Base-by-base conservation (phyloP, 441 rosid genomes). In the Brassica balearica region DNA sequence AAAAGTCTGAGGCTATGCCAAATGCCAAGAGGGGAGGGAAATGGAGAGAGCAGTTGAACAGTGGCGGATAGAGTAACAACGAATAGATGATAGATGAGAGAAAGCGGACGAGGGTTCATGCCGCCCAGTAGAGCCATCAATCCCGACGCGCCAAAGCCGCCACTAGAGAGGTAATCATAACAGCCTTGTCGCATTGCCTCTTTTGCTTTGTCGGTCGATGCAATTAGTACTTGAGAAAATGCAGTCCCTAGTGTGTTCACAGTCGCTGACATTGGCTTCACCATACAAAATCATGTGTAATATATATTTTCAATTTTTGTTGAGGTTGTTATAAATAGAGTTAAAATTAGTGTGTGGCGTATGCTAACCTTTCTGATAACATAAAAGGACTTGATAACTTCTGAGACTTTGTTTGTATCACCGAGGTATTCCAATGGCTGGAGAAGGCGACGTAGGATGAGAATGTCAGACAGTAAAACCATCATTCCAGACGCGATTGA, bases 401-500 rank as follows among this genome's bases (percentile, higher is more conserved):
- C 69, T 59, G 81, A 76, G 29, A 89, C 65, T 32, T 85, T 69
- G 25, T 79, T 76, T 60, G 82, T 67, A 68, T 85, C 85, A 38
- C 77, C 62, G 11, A 86, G 77, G 78, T 89, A 78, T 3, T 10
- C 17, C 23, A 87, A 43, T 38, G 86, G 88, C 65, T 69, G 76
- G 20, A 89, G 85, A 65, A 89, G 90, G 69, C 84, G 64, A 43
- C 88, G 82, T n/a, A 87, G 87, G n/a, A 89, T 82, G 43, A 86
- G 89, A 56, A 87, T 85, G 65, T 86, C 92, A n/a, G 90, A 85
- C 36, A 89, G 68, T 58, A 64, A 77, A 71, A 87, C 91, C 71
- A 87, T 86, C 93, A 89, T 87, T 77, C 90, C 93, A 25, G 90
- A 81, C 0, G 87, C 87, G 0, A 87, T 74, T 82, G 70, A 66